Percentiles rank a stretch among this genome's conserved stretches.
phyloP scores from a whole-genome alignment of 495 filamentous ascomycete species.

The Penicillium tannophilum region DNA sequence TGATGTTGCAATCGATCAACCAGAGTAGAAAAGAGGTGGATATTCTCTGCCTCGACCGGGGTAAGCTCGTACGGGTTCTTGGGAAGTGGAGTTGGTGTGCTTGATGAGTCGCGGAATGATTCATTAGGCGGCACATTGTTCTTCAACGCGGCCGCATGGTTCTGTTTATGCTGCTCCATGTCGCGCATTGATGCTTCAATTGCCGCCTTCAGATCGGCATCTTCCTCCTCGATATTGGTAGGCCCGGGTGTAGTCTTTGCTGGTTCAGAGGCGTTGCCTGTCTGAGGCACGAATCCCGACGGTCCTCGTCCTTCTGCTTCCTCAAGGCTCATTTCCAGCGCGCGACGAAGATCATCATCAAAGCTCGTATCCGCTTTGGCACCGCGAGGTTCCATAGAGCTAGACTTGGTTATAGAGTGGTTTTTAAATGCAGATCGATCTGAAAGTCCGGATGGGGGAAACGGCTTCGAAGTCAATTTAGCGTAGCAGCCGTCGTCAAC shows the following conservation, averaged over 20 bases:
- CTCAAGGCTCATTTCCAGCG: conserved; percentile 94
- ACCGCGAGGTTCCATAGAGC: conserved; percentile 82
- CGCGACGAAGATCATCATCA: conserved; percentile 91
- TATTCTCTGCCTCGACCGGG: conserved; percentile 93
- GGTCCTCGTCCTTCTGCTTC: conserved; percentile 79
- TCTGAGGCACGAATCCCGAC: conserved; percentile 69
- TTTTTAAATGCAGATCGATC: conserved; percentile 54
- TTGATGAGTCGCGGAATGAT: conserved; percentile 25
- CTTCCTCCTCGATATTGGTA: conserved; percentile 57
- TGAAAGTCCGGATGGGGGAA: conserved; percentile 41
- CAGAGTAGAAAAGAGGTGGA: conserved; percentile 91
- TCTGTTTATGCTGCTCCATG: conserved; percentile 98
- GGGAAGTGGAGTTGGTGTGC: conserved; percentile 51
- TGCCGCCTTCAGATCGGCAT: conserved; percentile 91
- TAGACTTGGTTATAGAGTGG: conserved; percentile 54
- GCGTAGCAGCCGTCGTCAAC: conserved; percentile 97
- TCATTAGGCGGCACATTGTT: conserved; percentile 52
- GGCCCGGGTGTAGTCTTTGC: conserved; percentile 42
- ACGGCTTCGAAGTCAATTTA: conserved; percentile 76
- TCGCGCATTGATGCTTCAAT: conserved; percentile 96
- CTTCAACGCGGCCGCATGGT: conserved; percentile 77
- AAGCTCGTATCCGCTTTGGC: conserved; percentile 85
- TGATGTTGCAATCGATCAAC: conserved; percentile 95
- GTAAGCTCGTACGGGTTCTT: conserved; percentile 95
- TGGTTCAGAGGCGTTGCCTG: conserved; percentile 46